Evolutionary conservation across 306 rosid genomes (phyloP).

Genomic region (Corylus heterophylla): DNA sequence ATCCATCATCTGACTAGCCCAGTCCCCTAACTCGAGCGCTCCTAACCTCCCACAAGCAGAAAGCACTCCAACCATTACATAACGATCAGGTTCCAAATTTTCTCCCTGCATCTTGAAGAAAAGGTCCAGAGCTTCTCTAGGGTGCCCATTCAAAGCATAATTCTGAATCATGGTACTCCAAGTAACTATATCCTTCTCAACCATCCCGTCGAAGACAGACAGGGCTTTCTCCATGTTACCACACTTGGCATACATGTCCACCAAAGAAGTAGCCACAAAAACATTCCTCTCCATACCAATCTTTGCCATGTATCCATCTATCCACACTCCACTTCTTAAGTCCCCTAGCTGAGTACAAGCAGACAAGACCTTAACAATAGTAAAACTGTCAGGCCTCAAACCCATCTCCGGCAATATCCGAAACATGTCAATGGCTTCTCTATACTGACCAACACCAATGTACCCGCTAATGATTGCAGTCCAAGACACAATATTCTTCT

Average conservation of each 20-base stretch:
- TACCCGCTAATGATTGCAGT: conserved; percentile 14
- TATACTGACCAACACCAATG: conserved; percentile 1
- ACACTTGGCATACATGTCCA: conserved; percentile 35
- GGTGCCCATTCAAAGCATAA: conserved; percentile 37
- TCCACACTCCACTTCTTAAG: conserved; percentile 26
- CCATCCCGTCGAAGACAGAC: conserved; percentile 17
- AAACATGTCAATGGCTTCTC: conserved; percentile 8
- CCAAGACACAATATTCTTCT: conserved; percentile 3
- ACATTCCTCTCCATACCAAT: conserved; percentile 27
- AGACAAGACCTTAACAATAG: conserved; percentile 7
- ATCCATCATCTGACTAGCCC: conserved; percentile 21
- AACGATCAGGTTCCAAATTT: conserved; percentile 19
- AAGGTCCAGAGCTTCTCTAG: conserved; percentile 37
- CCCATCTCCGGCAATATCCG: neutral
- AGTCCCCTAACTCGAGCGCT: conserved; percentile 24
- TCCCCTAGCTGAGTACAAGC: conserved; percentile 24
- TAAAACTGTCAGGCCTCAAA: conserved; percentile 1
- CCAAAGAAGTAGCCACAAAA: conserved; percentile 32
- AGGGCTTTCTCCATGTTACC: conserved; percentile 23
- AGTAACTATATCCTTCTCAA: conserved; percentile 23
- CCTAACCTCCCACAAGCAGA: conserved; percentile 35
- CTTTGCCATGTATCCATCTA: conserved; percentile 21
- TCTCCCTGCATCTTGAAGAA: conserved; percentile 43
- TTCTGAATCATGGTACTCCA: conserved; percentile 46
- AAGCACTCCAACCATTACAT: conserved; percentile 26